Percentiles rank a stretch among this genome's conserved stretches.
phyloP scores from a whole-genome alignment of 345 rosid species.

The Dipteronia dyeriana region DNA sequence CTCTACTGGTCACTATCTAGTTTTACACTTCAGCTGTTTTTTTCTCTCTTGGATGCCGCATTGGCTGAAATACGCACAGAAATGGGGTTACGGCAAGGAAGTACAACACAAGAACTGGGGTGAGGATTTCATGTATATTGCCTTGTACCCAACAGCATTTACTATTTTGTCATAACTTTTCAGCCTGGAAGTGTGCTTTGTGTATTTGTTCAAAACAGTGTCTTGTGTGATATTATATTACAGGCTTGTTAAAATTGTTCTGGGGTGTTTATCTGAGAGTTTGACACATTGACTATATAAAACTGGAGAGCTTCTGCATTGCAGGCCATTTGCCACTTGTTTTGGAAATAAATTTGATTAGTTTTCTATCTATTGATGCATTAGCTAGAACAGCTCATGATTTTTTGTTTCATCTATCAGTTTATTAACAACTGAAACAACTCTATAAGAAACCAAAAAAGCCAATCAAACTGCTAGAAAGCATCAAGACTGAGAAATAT shows the following conservation, averaged over 20 bases:
- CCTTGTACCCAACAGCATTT: background rate
- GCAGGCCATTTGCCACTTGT: conserved; percentile 8
- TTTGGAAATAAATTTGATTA: conserved; percentile 26
- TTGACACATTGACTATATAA: conserved; percentile 17
- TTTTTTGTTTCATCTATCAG: background rate
- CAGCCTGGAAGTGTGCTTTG: conserved; percentile 10
- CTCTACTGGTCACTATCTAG: background rate
- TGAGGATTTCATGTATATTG: conserved; percentile 34
- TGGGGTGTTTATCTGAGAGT: conserved; percentile 24
- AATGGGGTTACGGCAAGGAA: background rate
- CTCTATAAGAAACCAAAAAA: no score
- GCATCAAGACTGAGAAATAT: no score
- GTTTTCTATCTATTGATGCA: background rate
- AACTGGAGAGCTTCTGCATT: conserved; percentile 7
- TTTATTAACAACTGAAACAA: background rate
- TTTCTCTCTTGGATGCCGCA: background rate
- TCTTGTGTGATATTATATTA: conserved; percentile 31
- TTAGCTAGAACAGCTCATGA: background rate
- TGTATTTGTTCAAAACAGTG: conserved; percentile 28
- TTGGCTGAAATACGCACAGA: background rate
- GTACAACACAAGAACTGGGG: background rate
- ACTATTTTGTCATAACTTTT: conserved; percentile 14
- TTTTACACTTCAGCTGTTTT: conserved; percentile 21
- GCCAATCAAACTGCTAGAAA: no score
- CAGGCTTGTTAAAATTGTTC: conserved; percentile 27